phyloP scores from a whole-genome alignment of 2,329 filamentous ascomycete genomes.

The Calonectria ilicicola region DNA sequence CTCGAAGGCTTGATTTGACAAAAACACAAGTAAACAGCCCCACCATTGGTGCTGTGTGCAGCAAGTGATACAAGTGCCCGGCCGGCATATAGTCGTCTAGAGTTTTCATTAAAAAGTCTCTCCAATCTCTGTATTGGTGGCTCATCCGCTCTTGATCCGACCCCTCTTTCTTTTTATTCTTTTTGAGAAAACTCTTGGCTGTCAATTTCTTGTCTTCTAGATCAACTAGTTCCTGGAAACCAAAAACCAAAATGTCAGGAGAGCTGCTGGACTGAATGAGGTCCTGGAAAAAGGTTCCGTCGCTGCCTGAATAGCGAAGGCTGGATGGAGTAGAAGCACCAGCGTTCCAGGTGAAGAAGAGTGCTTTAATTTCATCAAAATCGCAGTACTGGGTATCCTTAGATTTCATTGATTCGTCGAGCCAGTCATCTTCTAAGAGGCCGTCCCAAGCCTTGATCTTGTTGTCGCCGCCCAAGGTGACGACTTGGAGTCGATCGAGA shows the following conservation, averaged over 20 bases:
- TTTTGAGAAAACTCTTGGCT: slow-evolving; percentile 93
- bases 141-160: slow-evolving; percentile 92
- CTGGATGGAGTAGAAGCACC: slow-evolving; percentile 93
- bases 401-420: slow-evolving; percentile 90
- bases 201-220: slow-evolving; percentile 97
- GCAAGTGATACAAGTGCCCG: slow-evolving; percentile 82
- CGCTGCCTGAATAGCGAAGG: slow-evolving; percentile 76
- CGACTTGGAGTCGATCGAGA: slow-evolving; percentile 84
- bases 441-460: slow-evolving; percentile 91
- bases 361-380: slow-evolving; percentile 83
- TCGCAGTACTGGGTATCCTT: slow-evolving; percentile 86
- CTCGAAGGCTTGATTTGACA: slow-evolving; percentile 82
- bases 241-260: slow-evolving; percentile 93
- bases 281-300: slow-evolving; percentile 83
- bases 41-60: slow-evolving; percentile 89
- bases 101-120: slow-evolving; percentile 85
- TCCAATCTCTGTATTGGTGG: slow-evolving; percentile 96
- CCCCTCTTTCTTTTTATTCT: slow-evolving; percentile 86
- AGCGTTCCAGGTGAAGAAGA: slow-evolving; percentile 96
- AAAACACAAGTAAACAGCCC: slow-evolving; percentile 97
- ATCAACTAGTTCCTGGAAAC: slow-evolving; percentile 98
- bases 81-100: slow-evolving; percentile 86
- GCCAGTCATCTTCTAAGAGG: slow-evolving; percentile 91
- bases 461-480: slow-evolving; percentile 89
- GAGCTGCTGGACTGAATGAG: slow-evolving; percentile 81